These are phyloP conservation scores for Vanderwaltozyma yarrowii DNA, from an alignment of 805 yeast species.

Conservation along the genomic window DNA sequence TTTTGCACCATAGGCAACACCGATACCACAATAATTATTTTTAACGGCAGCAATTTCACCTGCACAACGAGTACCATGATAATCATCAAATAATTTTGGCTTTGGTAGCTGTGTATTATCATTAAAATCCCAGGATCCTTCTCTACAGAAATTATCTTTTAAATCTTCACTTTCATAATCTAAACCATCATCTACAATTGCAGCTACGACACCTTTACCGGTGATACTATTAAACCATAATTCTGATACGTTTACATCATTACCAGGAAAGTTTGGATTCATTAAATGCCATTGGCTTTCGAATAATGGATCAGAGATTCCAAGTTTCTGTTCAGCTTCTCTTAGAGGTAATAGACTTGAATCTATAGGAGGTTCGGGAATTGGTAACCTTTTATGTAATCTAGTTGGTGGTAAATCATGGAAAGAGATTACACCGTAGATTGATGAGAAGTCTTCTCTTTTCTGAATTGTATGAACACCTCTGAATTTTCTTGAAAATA, in stretches of 20 bases:
- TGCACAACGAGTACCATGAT: conserved; percentile 96
- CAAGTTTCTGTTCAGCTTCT: conserved; percentile 41
- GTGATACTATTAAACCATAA: conserved; percentile 77
- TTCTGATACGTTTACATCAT: conserved; percentile 79
- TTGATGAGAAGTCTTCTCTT: conserved; percentile 7
- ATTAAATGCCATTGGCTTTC: conserved; percentile 84
- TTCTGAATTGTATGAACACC: conserved; percentile 3
- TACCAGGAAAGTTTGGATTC: conserved; percentile 60
- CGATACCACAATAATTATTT: conserved; percentile 87
- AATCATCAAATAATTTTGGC: conserved; percentile 73
- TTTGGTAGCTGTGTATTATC: conserved; percentile 63
- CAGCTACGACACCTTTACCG: conserved; percentile 75
- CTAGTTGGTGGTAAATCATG: conserved; percentile 45
- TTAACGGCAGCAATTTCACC: conserved; percentile 87
- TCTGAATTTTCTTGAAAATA: conserved; percentile 43
- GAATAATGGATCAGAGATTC: conserved; percentile 78
- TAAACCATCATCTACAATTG: conserved; percentile 89
- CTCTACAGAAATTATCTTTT: conserved; percentile 50
- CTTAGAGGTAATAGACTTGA: conserved; percentile 40
- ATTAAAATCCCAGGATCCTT: conserved; percentile 93
- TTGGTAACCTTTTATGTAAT: conserved; percentile 49
- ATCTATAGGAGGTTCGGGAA: conserved; percentile 37
- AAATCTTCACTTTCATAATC: conserved; percentile 76
- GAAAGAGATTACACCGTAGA: conserved; percentile 30
- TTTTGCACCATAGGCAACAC: conserved; percentile 82